phyloP scores from a whole-genome alignment of 345 rosid genomes.

The Geranium rotundifolium region DNA sequence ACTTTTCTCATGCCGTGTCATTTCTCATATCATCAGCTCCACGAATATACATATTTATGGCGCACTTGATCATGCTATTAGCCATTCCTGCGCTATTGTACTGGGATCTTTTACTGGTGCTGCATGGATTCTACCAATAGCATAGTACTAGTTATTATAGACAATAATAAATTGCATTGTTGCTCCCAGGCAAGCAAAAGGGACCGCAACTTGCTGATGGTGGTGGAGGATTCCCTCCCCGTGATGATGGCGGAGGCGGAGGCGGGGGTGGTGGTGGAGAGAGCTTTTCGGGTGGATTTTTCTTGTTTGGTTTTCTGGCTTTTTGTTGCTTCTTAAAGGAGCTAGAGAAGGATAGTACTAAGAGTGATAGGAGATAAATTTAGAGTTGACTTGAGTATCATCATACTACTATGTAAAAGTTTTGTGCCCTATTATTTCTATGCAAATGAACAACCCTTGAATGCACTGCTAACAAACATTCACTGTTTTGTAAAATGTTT shows the following conservation, averaged over 20 bases:
- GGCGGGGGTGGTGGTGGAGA: conserved; percentile 86
- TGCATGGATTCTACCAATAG: too few relatives aligned
- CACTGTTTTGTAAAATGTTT: too few relatives aligned
- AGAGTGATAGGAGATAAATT: not conserved
- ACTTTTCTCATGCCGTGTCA: too few relatives aligned
- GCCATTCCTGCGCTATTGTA: too few relatives aligned
- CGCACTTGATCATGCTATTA: too few relatives aligned
- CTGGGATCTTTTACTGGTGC: too few relatives aligned
- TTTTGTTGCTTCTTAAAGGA: conserved; percentile 64
- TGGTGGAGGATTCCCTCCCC: conserved; percentile 58
- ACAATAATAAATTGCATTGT: conserved; percentile 1
- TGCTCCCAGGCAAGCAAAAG: conserved; percentile 43
- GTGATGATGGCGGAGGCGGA: conserved; percentile 59
- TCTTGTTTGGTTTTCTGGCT: conserved; percentile 67
- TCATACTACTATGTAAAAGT: too few relatives aligned
- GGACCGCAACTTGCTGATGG: conserved; percentile 60
- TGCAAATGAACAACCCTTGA: too few relatives aligned
- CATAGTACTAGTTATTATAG: too few relatives aligned
- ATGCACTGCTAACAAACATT: too few relatives aligned
- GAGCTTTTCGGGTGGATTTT: conserved; percentile 69
- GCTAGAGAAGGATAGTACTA: not conserved
- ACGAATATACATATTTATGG: too few relatives aligned
- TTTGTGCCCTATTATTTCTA: not conserved
- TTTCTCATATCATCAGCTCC: too few relatives aligned
- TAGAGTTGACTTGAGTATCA: not conserved